A percentile compares a stretch with the other conserved stretches of the same genome.
Evolutionary conservation across 495 filamentous ascomycete genomes (phyloP).

Genomic region (Sordaria brevicollis): DNA sequence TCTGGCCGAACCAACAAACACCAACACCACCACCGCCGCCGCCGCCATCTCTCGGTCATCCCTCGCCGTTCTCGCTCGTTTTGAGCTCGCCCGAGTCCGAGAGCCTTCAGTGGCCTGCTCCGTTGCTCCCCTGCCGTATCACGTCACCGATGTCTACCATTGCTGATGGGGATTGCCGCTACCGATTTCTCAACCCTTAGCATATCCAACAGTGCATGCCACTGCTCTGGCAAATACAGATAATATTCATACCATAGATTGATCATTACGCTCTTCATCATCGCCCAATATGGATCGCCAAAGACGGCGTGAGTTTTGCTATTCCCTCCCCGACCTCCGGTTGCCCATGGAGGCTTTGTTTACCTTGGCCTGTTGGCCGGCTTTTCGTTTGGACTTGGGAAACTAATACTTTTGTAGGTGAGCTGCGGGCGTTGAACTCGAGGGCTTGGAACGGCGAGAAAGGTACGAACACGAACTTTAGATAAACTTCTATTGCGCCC

Average conservation of each 20-base stretch:
- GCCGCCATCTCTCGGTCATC: neutral
- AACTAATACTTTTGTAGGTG: conserved; percentile 47
- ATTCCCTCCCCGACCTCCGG: neutral
- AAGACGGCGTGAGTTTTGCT: conserved; percentile 60
- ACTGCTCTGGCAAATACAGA: conserved; percentile 8
- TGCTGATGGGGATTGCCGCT: conserved; percentile 33
- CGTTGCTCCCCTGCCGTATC: conserved; percentile 7
- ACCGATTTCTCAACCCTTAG: conserved; percentile 40
- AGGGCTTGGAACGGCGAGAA: conserved; percentile 79
- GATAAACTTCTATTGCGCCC: conserved; percentile 6
- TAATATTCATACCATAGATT: conserved; percentile 10
- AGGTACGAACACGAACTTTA: conserved; percentile 43
- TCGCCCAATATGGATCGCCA: conserved; percentile 63
- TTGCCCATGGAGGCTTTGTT: neutral
- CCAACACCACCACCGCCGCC: neutral
- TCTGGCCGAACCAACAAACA: neutral
- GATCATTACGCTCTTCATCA: neutral
- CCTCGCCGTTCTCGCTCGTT: neutral
- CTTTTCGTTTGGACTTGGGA: conserved; percentile 18
- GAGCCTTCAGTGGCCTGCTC: conserved; percentile 7
- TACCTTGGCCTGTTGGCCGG: neutral
- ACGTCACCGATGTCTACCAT: conserved; percentile 38
- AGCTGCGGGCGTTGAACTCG: conserved; percentile 79
- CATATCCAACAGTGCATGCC: conserved; percentile 32
- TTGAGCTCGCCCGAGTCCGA: neutral